These are phyloP conservation scores for Monosporascus sp. DNA, from an alignment of 2,329 filamentous ascomycete genomes.

Conservation along the genomic window DNA sequence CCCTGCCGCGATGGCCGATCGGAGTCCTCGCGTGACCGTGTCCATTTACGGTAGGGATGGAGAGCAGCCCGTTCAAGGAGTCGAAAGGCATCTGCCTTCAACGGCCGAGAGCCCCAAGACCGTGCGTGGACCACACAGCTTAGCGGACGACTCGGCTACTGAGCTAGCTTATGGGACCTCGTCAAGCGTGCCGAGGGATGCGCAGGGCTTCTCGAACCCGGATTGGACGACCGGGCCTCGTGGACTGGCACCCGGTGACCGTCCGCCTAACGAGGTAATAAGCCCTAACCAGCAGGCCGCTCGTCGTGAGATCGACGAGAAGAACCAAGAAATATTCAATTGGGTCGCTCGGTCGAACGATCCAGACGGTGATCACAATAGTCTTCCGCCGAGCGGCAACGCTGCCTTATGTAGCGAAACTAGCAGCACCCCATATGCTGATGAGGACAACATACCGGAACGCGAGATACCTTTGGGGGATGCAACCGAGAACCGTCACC, in stretches of 20 bases:
- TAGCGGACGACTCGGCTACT: constrained; percentile 34
- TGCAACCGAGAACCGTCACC: constrained; percentile 45
- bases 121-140: constrained; percentile 28
- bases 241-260: constrained; percentile 44
- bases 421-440: constrained; percentile 6
- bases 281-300: constrained; percentile 47
- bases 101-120: constrained; percentile 31
- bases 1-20: constrained; percentile 36
- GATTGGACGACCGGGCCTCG: constrained; percentile 34
- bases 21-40: constrained; percentile 52
- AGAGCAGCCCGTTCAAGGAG: constrained; percentile 28
- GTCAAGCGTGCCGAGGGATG: constrained; percentile 31
- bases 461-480: constrained; percentile 41
- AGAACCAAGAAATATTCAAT: constrained; percentile 44
- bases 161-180: constrained; percentile 14
- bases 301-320: constrained; percentile 37
- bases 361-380: constrained; percentile 4
- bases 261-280: constrained; percentile 37
- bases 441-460: constrained; percentile 32
- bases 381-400: constrained; percentile 4
- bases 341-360: constrained; percentile 41
- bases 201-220: constrained; percentile 37
- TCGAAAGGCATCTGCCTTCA: constrained; percentile 34
- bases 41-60: constrained; percentile 49
- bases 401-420: constrained; percentile 9